Base-by-base conservation (phyloP, 179 eudicot species). In the Beta corolliflora region DNA sequence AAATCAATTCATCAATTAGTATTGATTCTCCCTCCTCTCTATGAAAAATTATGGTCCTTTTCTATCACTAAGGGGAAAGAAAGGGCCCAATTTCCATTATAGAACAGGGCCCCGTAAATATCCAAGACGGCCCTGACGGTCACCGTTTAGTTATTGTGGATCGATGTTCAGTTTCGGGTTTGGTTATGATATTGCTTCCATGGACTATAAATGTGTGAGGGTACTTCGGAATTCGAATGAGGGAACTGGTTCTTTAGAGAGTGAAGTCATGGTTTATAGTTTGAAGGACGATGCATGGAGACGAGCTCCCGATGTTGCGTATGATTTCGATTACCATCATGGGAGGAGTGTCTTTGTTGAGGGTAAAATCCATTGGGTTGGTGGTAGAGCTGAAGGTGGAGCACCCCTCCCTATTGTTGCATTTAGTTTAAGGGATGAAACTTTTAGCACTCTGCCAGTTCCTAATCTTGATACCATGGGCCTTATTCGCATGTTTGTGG, bases 161-260 rank as follows among this genome's bases (percentile, higher is more conserved):
- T 36, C 60, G 13, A 9, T 6, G 2, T 65, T 23, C 2, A 31
- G 1, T 1, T 76, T 16, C 7, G 84, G 84, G 41, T 81, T 76
- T 0, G 84, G 84, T 2, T 81, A 81, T 76, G 84, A 69, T 12
- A 15, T 41, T 14, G 23, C 45, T 18, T 50, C 70, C 10, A 41
- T n/a, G 11, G 84, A 69, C 29, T 81, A 76, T 46, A 81, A 77
- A n/a, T 81, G 80, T 68, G 84, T 76, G 5, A 59, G 54, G 44
- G 61, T 68, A 2, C 5, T 18, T 45, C 55, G 52, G 44, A 11
- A 9, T 23, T 18, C 15, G 2, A 4, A 18, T 2, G 4, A 14
- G 8, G 53, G 18, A 13, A 15, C 2, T 4, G 12, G 74, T 23
- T 14, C n/a, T 58, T 81, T 29, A 1, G 63, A 76, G 60, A 45